Evolutionary conservation across 1,284 basidiomycete genomes (phyloP), one percentile per base, ranked within the genome.

Genomic region (Ganoderma meredithae): DNA sequence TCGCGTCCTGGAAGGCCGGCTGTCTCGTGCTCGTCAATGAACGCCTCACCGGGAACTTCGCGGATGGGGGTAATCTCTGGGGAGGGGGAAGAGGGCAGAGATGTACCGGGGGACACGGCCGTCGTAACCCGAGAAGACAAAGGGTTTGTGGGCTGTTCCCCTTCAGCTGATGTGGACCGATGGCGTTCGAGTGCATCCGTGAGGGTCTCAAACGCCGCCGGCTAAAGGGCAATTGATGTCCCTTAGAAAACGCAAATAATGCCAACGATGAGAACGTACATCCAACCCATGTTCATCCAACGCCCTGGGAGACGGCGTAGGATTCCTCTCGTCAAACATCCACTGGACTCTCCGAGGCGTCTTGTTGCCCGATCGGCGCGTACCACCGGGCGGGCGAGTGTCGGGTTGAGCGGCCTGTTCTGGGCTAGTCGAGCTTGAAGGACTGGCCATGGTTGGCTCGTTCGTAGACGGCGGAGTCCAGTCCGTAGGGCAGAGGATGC

Each of bases 321-420:
- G 63, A 22, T 66, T 67, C 12, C 64, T 69, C 25, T 74, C 73
- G 69, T 76, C 70, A 62, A 75, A 73, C 17, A 82, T 76, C 85
- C 85, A 86, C 72, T 85, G 84, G 3, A 86, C 84, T 72, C 83
- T 85, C 31, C 84, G 81, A 5, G 83, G 83, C 5, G 84, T 84
- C 72, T 83, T 83, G 52, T 71, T 74, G 41, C 82, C 83, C 1
- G 73, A 68, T 12, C 75, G 59, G 33, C 79, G 76, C 6, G 79
- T 81, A 36, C 73, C 75, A n/a, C 73, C 73, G 9, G 76, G 73
- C 39, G 72, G 73, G 52, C 74, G 62, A 58, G 60, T 69, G 65
- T 71, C 61, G 63, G 64, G 52, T 31, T 66, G 64, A 33, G 69
- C 44, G 58, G 60, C 44, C 43, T 19, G 63, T 22, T 36, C 63